Conservation (phyloP, 306 rosid genomes). For the Rubus parviflorus region DNA sequence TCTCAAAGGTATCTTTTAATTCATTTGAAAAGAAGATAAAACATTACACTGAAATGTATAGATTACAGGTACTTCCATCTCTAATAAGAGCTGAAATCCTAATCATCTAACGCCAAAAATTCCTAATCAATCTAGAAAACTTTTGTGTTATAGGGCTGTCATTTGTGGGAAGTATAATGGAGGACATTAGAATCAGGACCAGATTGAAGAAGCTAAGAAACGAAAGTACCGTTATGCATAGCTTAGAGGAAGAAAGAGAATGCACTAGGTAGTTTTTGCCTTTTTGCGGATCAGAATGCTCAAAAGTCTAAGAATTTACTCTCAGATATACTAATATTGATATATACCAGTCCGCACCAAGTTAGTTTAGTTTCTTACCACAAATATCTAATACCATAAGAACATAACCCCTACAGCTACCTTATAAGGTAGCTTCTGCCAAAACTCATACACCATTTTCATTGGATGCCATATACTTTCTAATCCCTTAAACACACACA, state of each 20-base stretch:
- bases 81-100: not conserved
- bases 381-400: not conserved
- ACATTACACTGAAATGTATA: not conserved
- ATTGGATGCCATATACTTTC: not conserved
- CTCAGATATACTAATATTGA: not conserved
- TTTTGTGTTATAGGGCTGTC: not conserved
- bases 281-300: not conserved
- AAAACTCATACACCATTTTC: constrained; percentile 2
- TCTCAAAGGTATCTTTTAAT: not conserved
- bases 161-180: not conserved
- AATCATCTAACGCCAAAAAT: not conserved
- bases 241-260: too few species aligned
- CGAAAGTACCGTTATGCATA: not conserved
- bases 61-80: not conserved
- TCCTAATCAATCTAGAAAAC: not conserved
- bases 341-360: not conserved
- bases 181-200: not conserved
- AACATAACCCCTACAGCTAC: not conserved
- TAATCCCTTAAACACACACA: not conserved
- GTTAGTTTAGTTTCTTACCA: not conserved
- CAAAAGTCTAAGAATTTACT: not conserved
- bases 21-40: not conserved
- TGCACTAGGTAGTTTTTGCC: too few species aligned
- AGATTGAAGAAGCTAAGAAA: not conserved
- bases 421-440: not conserved